Percentiles rank a stretch among this genome's conserved stretches.
These are phyloP conservation scores for Mycena rosella DNA, from an alignment of 768 basidiomycete genomes.

Conservation along the genomic window DNA sequence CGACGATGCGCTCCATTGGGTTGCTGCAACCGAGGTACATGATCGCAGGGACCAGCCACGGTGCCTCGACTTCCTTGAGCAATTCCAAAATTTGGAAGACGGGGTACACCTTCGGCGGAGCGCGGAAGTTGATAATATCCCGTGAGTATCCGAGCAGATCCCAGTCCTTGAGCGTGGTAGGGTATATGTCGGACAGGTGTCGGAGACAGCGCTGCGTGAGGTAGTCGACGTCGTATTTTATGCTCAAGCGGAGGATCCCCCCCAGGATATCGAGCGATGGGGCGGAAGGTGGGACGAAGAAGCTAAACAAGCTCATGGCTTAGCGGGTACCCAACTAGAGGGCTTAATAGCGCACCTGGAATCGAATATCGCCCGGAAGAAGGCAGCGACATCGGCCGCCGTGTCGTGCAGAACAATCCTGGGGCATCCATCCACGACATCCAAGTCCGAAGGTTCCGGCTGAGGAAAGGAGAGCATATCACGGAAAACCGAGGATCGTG, in stretches of 20 bases:
- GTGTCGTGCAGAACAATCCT: conserved; percentile 28
- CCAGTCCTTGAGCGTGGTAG: conserved; percentile 27
- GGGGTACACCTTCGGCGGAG: conserved; percentile 25
- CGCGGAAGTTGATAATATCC: conserved; percentile 27
- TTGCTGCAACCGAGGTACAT: conserved; percentile 34
- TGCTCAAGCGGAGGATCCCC: conserved; percentile 28
- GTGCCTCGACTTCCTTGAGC: conserved; percentile 18
- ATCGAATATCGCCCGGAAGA: conserved; percentile 32
- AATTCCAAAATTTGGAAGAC: conserved; percentile 25
- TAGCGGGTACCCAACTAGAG: neutral
- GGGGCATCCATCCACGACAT: conserved; percentile 26
- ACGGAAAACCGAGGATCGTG: conserved; percentile 24
- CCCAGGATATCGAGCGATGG: conserved; percentile 17
- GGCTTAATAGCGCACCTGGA: conserved; percentile 21
- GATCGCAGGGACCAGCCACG: conserved; percentile 27
- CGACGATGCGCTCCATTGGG: conserved; percentile 30
- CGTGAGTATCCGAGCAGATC: conserved; percentile 24
- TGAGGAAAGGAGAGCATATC: conserved; percentile 33
- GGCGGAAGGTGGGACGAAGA: conserved; percentile 26
- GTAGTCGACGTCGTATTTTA: conserved; percentile 34
- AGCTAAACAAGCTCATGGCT: neutral
- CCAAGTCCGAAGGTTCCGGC: neutral
- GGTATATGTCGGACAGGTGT: conserved; percentile 29
- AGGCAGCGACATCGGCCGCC: conserved; percentile 18
- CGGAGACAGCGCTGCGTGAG: conserved; percentile 22